Conservation (phyloP, 495 filamentous ascomycete species). For the Daldinia bambusicola region DNA sequence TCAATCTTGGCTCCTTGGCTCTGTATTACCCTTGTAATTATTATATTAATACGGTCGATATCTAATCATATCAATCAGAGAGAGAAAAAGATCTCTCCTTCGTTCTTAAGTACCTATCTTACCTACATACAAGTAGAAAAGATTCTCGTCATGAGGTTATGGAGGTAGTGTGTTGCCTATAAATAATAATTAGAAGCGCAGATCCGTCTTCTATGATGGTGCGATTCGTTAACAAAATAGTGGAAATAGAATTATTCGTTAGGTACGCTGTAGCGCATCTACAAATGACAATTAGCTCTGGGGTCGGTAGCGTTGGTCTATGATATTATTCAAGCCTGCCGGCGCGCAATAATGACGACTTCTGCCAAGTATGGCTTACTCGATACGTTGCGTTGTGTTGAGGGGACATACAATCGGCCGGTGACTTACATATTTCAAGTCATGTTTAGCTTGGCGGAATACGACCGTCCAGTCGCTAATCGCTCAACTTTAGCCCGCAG, state of each 20-base stretch:
- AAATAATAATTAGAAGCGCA: too few relatives aligned
- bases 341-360: neutral
- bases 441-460: neutral
- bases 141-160: too few relatives aligned
- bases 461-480: neutral
- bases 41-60: neutral
- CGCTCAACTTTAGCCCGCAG: neutral
- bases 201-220: too few relatives aligned
- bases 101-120: neutral
- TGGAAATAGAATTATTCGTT: too few relatives aligned
- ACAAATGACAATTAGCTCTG: too few relatives aligned
- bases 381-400: neutral
- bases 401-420: neutral
- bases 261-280: too few relatives aligned
- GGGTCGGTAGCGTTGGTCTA: neutral
- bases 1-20: neutral
- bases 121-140: too few relatives aligned
- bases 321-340: neutral
- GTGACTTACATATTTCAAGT: neutral
- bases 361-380: neutral
- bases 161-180: too few relatives aligned
- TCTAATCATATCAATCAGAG: slow-evolving; percentile 2
- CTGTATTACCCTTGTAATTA: neutral
- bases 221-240: too few relatives aligned
- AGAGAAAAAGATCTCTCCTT: neutral